A percentile compares a stretch with the other conserved stretches of the same genome.
These are phyloP conservation scores for Hemisphaericaspora xylanilytica DNA, from an alignment of 1,139 yeast genomes.

Conservation along the genomic window DNA sequence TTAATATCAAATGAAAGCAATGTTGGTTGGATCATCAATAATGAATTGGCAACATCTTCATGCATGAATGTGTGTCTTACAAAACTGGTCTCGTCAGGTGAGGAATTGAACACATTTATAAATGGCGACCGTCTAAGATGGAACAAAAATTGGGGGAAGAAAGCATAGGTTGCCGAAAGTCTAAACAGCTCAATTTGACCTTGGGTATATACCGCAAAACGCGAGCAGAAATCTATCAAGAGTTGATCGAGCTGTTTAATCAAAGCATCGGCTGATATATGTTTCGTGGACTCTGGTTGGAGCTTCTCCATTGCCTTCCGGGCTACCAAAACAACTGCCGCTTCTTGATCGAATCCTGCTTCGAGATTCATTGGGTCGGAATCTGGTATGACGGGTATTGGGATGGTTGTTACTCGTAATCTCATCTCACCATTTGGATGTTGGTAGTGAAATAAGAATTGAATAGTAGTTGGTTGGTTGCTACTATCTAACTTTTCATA, in stretches of 20 bases:
- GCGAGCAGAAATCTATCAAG: conserved; percentile 77
- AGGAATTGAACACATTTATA: conserved; percentile 67
- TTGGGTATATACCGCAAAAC: conserved; percentile 83
- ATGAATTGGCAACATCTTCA: conserved; percentile 64
- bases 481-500: conserved; percentile 48
- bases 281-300: conserved; percentile 20
- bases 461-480: conserved; percentile 43
- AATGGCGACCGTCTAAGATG: conserved; percentile 71
- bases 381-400: conserved; percentile 42
- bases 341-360: conserved; percentile 63
- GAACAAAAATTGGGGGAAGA: conserved; percentile 73
- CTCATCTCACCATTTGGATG: conserved; percentile 47
- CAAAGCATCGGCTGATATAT: conserved; percentile 34
- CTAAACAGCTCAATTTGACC: conserved; percentile 77
- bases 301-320: conserved; percentile 51
- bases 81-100: conserved; percentile 78
- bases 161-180: conserved; percentile 71
- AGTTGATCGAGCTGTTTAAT: conserved; percentile 85
- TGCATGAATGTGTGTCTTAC: conserved; percentile 64
- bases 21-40: conserved; percentile 77
- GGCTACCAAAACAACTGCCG: conserved; percentile 62
- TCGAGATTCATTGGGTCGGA: conserved; percentile 39
- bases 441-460: conserved; percentile 76
- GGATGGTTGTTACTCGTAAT: conserved; percentile 51
- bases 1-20: conserved; percentile 64